Evolutionary conservation across 768 basidiomycete species (phyloP), one percentile per base, ranked within the genome.

Genomic region (Podaxis carcinomalis): DNA sequence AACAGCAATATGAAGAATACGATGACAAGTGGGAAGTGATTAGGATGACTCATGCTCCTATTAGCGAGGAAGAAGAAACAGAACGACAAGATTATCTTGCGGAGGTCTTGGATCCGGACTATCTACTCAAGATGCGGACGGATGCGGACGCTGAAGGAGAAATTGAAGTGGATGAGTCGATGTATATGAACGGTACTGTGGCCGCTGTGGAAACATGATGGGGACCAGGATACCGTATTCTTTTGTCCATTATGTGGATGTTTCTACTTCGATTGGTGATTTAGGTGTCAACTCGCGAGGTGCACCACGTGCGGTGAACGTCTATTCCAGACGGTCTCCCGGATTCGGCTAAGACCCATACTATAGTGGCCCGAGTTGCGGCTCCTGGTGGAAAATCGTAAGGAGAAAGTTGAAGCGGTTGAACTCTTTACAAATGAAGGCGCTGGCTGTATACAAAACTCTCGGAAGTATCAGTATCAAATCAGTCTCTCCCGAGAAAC

Each of bases 11-110:
- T 69, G 90, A 93, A 62, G 77, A 85, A 59, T 90, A 91, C 66
- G 78, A 80, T 58, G 88, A 92, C 71, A 92, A 93, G 68, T 93
- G 92, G 90, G 83, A 91, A 66, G 77, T 90, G 50, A 88, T 94
- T 56, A 83, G 88, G 36, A 79, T 93, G 52, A 80, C 83, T 42
- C 90, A 92, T 68, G 77, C 81, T 27, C 78, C 83, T 2, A 89
- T 92, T 81, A 84, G 81, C 65, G 80, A 81, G 57, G 90, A 91
- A 57, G 89, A 94, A 66, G 79, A 85, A 61, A 84, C 85, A 1
- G 92, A 94, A 69, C 84, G 90, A n/a, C 83, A 87, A 61, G 90
- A 92, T 59, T 82, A 86, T 0, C 75, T 90, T 60, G 87, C 90
- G 0, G 90, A 93, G 70, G 90, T 94, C 4, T 76, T 77, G 13